Evolutionary conservation across 2,329 filamentous ascomycete genomes (phyloP).

Genomic region (Colletotrichum salicis): DNA sequence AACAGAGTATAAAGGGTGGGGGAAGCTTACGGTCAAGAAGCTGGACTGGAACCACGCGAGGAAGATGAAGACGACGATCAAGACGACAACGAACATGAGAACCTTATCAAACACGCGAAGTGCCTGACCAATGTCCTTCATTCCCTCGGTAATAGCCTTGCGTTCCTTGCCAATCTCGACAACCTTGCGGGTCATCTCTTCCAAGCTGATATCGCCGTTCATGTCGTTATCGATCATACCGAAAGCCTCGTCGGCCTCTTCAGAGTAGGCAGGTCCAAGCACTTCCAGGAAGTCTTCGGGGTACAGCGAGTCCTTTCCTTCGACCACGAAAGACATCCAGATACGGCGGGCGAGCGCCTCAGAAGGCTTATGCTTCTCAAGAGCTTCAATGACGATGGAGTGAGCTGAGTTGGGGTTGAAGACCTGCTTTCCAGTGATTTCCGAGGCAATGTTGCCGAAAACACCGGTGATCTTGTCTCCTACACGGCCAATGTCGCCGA

Average conservation of each 20-base stretch:
- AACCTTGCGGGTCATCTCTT: conserved; percentile 93
- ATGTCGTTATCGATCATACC: conserved; percentile 82
- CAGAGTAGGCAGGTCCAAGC: conserved; percentile 77
- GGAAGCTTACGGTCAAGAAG: conserved; percentile 57
- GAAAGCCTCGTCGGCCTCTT: conserved; percentile 89
- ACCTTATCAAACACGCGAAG: conserved; percentile 91
- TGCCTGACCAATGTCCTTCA: conserved; percentile 97
- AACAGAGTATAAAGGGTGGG: not conserved
- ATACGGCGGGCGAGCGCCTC: conserved; percentile 94
- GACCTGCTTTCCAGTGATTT: conserved; percentile 94
- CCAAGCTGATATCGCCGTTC: conserved; percentile 93
- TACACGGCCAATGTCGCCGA: conserved; percentile 81
- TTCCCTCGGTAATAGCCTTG: conserved; percentile 89
- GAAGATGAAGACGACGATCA: conserved; percentile 87
- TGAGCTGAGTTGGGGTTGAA: conserved; percentile 94
- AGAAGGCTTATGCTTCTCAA: conserved; percentile 84
- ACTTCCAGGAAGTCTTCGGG: conserved; percentile 88
- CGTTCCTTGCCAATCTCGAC: conserved; percentile 86
- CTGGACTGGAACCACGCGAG: conserved; percentile 38
- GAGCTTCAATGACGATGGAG: conserved; percentile 86
- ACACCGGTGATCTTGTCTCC: conserved; percentile 94
- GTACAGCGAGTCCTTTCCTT: conserved; percentile 83
- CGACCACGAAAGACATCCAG: conserved; percentile 98
- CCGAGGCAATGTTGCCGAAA: conserved; percentile 92
- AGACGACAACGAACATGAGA: conserved; percentile 80